Conservation (phyloP, 176 grass and related monocot genomes). For the Rhynchospora tenuis region DNA sequence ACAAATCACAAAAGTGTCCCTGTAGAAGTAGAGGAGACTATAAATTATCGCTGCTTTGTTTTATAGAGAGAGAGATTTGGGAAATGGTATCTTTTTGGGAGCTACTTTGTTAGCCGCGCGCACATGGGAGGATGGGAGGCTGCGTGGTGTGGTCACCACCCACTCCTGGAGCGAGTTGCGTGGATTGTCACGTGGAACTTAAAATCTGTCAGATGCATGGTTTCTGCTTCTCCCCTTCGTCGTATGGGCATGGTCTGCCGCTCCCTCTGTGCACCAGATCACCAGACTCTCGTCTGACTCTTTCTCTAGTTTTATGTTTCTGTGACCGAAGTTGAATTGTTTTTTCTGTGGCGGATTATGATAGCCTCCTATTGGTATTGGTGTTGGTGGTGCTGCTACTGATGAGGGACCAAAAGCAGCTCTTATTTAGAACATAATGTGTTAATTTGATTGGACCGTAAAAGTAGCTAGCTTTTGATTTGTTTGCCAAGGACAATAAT, state of each 20-base stretch:
- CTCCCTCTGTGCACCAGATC: neutral
- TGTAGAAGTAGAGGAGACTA: neutral
- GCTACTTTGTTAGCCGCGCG: slow-evolving; percentile 21
- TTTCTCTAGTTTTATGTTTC: too few species aligned
- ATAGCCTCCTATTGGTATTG: neutral
- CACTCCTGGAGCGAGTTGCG: neutral
- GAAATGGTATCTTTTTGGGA: slow-evolving; percentile 4
- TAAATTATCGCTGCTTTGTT: neutral
- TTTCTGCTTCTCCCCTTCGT: neutral
- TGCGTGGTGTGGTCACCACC: neutral
- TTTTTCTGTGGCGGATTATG: neutral
- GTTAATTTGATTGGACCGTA: too few species aligned
- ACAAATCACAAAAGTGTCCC: slow-evolving; percentile 2
- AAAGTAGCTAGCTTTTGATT: too few species aligned
- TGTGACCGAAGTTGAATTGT: too few species aligned
- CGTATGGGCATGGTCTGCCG: neutral
- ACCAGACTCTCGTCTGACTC: neutral
- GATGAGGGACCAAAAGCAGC: too few species aligned
- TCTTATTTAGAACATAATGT: too few species aligned
- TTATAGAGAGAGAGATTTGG: neutral
- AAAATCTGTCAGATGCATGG: slow-evolving; percentile 13
- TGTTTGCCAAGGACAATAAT: too few species aligned
- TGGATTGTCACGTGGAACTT: slow-evolving; percentile 29
- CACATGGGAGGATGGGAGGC: slow-evolving; percentile 13
- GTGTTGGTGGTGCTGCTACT: too few species aligned